Percentiles rank a stretch among this genome's conserved stretches.
phyloP scores from a whole-genome alignment of 768 basidiomycete species.

The Kwoniella pini region DNA sequence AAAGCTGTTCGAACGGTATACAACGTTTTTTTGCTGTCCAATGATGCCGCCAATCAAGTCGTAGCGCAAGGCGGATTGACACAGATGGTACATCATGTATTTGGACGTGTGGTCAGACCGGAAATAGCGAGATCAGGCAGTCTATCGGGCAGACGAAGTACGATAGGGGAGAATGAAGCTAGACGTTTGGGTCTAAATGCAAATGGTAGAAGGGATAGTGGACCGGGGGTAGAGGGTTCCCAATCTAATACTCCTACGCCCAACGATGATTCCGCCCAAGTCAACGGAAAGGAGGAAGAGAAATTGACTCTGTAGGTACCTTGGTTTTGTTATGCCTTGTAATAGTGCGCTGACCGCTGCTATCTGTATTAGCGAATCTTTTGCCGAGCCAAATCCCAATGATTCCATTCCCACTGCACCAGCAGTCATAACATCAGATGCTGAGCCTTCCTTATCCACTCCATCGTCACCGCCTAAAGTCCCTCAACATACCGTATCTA shows the following conservation, averaged over 20 bases:
- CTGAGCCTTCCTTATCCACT: conserved; percentile 7
- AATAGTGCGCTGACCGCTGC: conserved; percentile 11
- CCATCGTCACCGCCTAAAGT: conserved; percentile 20
- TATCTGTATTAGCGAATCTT: conserved; percentile 39
- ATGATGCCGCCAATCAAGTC: conserved; percentile 89
- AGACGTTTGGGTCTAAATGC: conserved; percentile 20
- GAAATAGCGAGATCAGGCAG: conserved; percentile 16
- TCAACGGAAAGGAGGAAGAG: conserved; percentile 2
- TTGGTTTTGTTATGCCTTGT: not conserved
- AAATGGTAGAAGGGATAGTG: conserved; percentile 12
- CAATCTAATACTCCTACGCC: conserved; percentile 22
- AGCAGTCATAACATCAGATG: conserved; percentile 25
- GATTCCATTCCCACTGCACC: conserved; percentile 50
- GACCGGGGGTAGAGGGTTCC: conserved; percentile 12
- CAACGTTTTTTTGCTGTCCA: conserved; percentile 91
- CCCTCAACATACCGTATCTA: conserved; percentile 36
- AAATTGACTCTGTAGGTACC: conserved; percentile 47
- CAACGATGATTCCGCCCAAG: conserved; percentile 3
- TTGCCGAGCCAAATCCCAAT: conserved; percentile 52
- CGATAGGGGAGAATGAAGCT: conserved; percentile 42
- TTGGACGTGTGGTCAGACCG: conserved; percentile 62
- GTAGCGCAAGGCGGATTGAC: conserved; percentile 97
- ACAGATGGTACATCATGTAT: conserved; percentile 97
- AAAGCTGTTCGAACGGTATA: conserved; percentile 98
- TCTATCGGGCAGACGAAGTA: conserved; percentile 22